Conservation (phyloP, 805 yeast genomes). For the Nakazawaea anatomiae region DNA sequence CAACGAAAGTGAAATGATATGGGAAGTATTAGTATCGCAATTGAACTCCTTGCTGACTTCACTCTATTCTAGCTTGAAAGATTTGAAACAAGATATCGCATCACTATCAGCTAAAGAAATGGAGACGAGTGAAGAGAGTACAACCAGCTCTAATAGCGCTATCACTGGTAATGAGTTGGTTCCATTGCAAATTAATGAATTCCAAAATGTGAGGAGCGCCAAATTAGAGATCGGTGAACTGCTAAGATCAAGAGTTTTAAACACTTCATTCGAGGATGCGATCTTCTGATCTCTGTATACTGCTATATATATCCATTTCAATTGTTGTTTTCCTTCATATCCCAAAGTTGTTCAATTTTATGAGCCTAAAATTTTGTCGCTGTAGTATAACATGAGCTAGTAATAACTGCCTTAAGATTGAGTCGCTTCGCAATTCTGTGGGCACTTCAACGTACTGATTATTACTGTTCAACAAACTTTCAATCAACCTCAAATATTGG, state of each 20-base stretch:
- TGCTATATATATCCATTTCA: too few species aligned
- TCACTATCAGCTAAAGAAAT: background rate
- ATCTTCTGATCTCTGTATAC: background rate
- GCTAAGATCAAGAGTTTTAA: constrained; percentile 3
- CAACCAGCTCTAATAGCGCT: background rate
- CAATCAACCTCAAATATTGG: constrained; percentile 18
- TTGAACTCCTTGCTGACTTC: constrained; percentile 19
- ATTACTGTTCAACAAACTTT: constrained; percentile 22
- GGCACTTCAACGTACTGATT: constrained; percentile 10
- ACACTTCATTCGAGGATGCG: background rate
- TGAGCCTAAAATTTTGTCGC: constrained; percentile 16
- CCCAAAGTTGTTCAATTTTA: constrained; percentile 6
- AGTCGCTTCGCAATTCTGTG: constrained; percentile 25
- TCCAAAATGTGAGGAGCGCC: background rate
- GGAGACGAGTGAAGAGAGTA: background rate
- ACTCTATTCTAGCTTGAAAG: constrained; percentile 14
- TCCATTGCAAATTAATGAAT: background rate
- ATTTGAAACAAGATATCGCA: constrained; percentile 14
- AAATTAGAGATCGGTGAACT: constrained; percentile 5
- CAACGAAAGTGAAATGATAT: constrained; percentile 18
- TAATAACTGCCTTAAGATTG: constrained; percentile 25
- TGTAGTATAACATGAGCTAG: constrained; percentile 20
- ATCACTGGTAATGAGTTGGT: background rate
- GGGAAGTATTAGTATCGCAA: constrained; percentile 22
- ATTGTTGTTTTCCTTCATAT: background rate